A percentile compares a stretch with the other conserved stretches of the same genome.
phyloP scores from a whole-genome alignment of 129 eudicot genomes.

The Pittosporum tobira region DNA sequence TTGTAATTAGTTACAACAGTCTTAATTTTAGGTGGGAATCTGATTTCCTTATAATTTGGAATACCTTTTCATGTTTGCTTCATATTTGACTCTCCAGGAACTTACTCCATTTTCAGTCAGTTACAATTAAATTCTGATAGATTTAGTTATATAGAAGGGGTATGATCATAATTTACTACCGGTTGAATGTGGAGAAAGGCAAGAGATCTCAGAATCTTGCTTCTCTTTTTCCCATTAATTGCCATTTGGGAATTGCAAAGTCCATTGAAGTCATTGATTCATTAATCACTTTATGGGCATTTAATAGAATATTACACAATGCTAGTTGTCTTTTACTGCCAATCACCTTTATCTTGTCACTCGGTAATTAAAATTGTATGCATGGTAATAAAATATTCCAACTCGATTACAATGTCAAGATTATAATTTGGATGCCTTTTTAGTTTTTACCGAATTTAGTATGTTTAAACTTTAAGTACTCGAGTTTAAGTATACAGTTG shows the following conservation, averaged over 20 bases:
- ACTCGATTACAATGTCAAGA: neutral
- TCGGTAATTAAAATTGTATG: neutral
- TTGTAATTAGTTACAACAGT: neutral
- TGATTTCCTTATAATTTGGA: neutral
- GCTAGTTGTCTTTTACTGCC: neutral
- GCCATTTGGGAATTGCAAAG: neutral
- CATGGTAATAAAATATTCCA: neutral
- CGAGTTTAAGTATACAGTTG: neutral
- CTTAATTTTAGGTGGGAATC: neutral
- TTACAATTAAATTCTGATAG: too few relatives aligned
- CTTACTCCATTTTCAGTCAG: neutral
- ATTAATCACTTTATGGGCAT: neutral
- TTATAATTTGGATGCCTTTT: neutral
- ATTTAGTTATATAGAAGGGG: too few relatives aligned
- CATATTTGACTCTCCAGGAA: neutral
- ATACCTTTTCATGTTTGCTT: neutral
- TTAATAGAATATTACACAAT: neutral
- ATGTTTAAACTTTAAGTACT: neutral
- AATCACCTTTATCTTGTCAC: neutral
- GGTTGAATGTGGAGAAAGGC: neutral
- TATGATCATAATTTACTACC: neutral
- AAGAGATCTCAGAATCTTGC: neutral
- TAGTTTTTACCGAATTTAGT: neutral
- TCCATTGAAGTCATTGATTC: neutral
- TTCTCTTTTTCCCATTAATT: neutral